phyloP scores from a whole-genome alignment of 2,329 filamentous ascomycete species.

The Pseudogymnoascus sp. region DNA sequence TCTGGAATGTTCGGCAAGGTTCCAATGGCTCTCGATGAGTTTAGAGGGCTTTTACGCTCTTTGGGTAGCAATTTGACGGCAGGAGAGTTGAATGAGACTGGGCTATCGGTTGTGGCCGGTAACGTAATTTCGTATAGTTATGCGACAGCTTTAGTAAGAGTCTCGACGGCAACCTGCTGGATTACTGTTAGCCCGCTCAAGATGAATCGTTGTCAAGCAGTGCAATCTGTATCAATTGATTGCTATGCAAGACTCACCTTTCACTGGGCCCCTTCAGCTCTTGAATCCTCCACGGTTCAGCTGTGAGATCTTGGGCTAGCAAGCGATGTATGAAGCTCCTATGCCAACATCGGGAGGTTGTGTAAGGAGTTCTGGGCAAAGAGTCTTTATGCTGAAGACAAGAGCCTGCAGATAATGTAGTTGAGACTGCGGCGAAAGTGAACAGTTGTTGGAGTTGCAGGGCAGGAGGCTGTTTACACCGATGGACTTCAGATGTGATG shows the following conservation, averaged over 20 bases:
- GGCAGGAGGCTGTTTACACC: slow-evolving; percentile 1
- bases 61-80: not conserved
- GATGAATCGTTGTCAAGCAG: not conserved
- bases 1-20: not conserved
- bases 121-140: slow-evolving; percentile 6
- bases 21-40: not conserved
- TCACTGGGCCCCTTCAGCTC: slow-evolving; percentile 6
- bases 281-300: slow-evolving; percentile 3
- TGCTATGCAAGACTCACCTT: slow-evolving; percentile 3
- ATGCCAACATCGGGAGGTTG: not conserved
- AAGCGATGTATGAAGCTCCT: slow-evolving; percentile 7
- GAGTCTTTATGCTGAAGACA: not conserved
- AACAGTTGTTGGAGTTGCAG: not conserved
- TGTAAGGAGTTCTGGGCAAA: not conserved
- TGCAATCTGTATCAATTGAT: not conserved
- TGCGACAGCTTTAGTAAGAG: slow-evolving; percentile 3
- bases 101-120: slow-evolving; percentile 1
- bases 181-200: not conserved
- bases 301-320: slow-evolving; percentile 3
- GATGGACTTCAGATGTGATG: slow-evolving; percentile 8
- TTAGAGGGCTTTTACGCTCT: not conserved
- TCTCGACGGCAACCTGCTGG: not conserved
- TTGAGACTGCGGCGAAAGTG: not conserved
- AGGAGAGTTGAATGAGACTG: not conserved
- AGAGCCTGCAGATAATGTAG: not conserved